Evolutionary conservation across 352 stramenopile species (phyloP).

Genomic region (Phytophthora niederhauseri): DNA sequence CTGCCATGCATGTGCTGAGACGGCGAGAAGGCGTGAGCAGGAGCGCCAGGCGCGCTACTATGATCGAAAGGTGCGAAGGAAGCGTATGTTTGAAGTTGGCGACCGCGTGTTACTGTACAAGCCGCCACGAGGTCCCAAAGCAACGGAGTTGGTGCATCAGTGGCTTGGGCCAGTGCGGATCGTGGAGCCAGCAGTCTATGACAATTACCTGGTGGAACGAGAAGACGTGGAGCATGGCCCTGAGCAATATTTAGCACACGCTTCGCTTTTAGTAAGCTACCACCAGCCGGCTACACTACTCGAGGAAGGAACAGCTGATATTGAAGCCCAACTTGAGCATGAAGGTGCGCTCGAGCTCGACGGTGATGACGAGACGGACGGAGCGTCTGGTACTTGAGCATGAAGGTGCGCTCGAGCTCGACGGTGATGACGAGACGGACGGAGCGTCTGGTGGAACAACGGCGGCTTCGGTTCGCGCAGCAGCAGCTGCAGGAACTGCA

Average conservation of each 20-base stretch:
- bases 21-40: neutral
- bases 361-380: neutral
- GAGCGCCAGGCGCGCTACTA: neutral
- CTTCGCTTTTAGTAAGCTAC: slow-evolving; percentile 2
- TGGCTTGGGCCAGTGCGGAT: neutral
- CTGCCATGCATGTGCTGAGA: neutral
- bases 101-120: neutral
- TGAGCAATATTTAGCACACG: neutral
- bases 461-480: neutral
- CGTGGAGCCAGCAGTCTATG: neutral
- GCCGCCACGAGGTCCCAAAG: neutral
- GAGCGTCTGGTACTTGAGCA: neutral
- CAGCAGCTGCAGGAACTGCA: neutral
- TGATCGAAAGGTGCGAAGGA: neutral
- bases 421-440: neutral
- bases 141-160: neutral
- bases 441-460: neutral
- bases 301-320: neutral
- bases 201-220: neutral
- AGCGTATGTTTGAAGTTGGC: neutral
- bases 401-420: neutral
- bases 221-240: neutral
- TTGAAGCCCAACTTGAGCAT: neutral
- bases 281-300: neutral
- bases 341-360: neutral